phyloP scores from a whole-genome alignment of 148 eudicot species.

The Rhododendron mucronatum region DNA sequence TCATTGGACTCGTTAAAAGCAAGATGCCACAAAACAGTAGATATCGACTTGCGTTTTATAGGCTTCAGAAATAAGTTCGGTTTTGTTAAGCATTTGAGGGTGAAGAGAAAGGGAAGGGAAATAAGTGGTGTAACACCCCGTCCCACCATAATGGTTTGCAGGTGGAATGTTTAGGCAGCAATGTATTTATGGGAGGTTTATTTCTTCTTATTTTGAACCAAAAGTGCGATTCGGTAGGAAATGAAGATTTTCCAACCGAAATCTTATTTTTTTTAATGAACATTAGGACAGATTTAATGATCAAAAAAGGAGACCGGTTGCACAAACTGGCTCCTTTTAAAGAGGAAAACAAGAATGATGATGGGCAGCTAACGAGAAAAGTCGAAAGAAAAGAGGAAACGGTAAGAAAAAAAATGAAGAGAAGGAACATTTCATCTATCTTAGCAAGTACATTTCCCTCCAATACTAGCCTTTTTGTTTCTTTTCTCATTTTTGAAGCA shows the following conservation, averaged over 20 bases:
- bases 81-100: background rate
- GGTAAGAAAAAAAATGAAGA: background rate
- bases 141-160: background rate
- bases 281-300: background rate
- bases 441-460: background rate
- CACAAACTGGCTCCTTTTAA: background rate
- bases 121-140: no score
- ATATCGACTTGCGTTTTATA: no score
- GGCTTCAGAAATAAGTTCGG: background rate
- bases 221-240: background rate
- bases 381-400: background rate
- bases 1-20: background rate
- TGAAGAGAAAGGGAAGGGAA: no score
- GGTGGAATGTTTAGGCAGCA: background rate
- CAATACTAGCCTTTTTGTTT: background rate
- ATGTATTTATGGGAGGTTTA: background rate
- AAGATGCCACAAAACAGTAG: background rate
- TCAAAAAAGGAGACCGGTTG: background rate
- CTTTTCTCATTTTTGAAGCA: background rate
- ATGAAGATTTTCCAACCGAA: background rate
- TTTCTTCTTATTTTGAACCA: background rate
- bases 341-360: background rate
- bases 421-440: background rate
- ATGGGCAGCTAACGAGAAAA: background rate
- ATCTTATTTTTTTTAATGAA: background rate